Base-by-base conservation (phyloP, 139 green algal species). In the Trebouxia sp. region DNA sequence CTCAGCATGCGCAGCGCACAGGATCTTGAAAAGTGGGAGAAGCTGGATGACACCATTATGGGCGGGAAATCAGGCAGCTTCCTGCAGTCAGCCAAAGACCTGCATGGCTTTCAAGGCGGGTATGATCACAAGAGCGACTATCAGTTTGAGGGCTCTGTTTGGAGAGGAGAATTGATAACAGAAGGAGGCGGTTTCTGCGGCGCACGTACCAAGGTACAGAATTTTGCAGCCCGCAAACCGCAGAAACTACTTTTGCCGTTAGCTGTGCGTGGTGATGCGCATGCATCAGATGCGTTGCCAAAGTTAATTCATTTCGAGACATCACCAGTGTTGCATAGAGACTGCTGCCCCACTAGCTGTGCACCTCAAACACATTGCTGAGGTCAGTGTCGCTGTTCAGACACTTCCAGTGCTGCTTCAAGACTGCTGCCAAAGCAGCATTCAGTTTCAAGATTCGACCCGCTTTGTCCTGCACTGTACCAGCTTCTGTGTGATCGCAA, bases 101-200 rank as follows among this genome's bases (percentile, higher is more conserved):
- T 56, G 41, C 69, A 77, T 6, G n/a, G n/a, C 41, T 77, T 55
- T 28, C 69, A 77, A 37, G n/a, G 69, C 9, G 41, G 43, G 11
- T 72, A 56, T 41, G 26, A 62, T 10, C 17, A 45, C 47, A 53
- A 65, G 30, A 12, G 14, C 15, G 0, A 6, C 15, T 65, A 55
- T 32, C 30, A 62, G 5, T 66, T 45, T 65, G 86, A 88, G 69
- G 91, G 89, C 0, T 86, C 90, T 11, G 85, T 91, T 0, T 97
- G 92, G 91, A 83, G 67, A 10, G 94, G 94, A 41, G 81, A 93
- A 22, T 87, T 97, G 15, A 85, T 97, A 37, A 75, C 86, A 8
- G 87, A 97, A 82, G 94, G 94, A 26, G 94, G 94, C 43, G 94
- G 94, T 82, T 98, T 98, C 87, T 98, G 94, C 79, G 94, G 94